Percentiles rank a stretch among this genome's conserved stretches.
phyloP scores from a whole-genome alignment of 208 protist species.

The Crithidia expoeki region DNA sequence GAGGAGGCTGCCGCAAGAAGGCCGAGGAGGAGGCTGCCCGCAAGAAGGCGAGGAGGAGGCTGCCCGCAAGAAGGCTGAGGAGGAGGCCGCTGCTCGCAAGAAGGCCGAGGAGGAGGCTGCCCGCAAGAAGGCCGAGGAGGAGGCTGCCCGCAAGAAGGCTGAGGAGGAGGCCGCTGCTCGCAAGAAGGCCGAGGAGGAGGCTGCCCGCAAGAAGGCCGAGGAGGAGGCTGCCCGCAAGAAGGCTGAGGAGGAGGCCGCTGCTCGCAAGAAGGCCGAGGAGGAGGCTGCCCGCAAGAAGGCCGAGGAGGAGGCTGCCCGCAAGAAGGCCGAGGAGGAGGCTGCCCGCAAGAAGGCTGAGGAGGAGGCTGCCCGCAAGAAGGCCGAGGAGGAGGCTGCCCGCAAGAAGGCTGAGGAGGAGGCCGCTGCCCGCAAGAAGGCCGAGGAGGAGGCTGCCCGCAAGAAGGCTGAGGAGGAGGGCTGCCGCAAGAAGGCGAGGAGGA shows the following conservation, averaged over 20 bases:
- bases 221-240: constrained; percentile 13
- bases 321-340: constrained; percentile 6
- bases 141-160: constrained; percentile 9
- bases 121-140: constrained; percentile 11
- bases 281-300: no score
- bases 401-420: constrained; percentile 19
- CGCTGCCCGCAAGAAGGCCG: constrained; percentile 7
- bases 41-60: neutral
- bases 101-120: constrained; percentile 19
- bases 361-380: constrained; percentile 13
- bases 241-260: constrained; percentile 12
- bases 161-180: constrained; percentile 11
- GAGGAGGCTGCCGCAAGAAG: constrained; percentile 25
- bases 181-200: constrained; percentile 17
- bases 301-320: neutral
- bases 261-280: no score
- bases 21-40: constrained; percentile 13
- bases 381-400: constrained; percentile 5
- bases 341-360: constrained; percentile 15
- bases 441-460: no score
- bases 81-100: constrained; percentile 1
- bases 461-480: constrained; percentile 1
- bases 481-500: no score
- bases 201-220: constrained; percentile 14
- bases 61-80: constrained; percentile 1